Conservation (phyloP, 202 grass and related monocot genomes). For the Zoysia matrella region DNA sequence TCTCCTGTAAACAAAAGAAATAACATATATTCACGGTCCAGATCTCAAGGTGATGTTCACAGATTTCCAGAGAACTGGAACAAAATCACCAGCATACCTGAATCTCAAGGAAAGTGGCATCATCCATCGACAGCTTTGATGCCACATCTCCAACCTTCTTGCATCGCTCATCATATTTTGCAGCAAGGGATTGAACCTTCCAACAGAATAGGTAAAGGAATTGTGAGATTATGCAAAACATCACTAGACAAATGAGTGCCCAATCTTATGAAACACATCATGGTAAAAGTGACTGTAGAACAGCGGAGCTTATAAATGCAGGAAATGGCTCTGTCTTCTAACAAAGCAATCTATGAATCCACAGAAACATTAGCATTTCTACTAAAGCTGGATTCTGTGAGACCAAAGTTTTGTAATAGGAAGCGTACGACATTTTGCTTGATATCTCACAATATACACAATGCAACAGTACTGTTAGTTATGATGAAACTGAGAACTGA, state of each 20-base stretch:
- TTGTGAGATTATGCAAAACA: conserved; percentile 23
- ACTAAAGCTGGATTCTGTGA: not conserved
- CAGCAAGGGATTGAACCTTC: conserved; percentile 85
- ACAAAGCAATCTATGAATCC: conserved; percentile 28
- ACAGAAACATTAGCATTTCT: conserved; percentile 5
- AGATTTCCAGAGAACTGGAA: not conserved
- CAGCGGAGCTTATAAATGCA: too few relatives aligned
- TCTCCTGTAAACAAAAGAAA: conserved; percentile 66
- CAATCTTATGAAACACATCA: conserved; percentile 28
- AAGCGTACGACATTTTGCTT: not conserved
- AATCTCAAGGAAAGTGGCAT: conserved; percentile 95
- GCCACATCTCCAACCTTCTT: conserved; percentile 96
- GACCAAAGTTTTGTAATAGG: not conserved
- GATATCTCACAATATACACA: conserved; percentile 12
- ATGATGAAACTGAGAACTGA: conserved; percentile 8
- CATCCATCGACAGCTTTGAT: conserved; percentile 92
- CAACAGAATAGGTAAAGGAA: conserved; percentile 23
- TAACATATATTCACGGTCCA: conserved; percentile 24
- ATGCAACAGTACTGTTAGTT: not conserved
- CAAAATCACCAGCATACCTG: conserved; percentile 62
- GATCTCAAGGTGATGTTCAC: conserved; percentile 17
- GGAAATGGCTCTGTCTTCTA: too few relatives aligned
- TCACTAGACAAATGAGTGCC: not conserved
- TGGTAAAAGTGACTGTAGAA: not conserved
- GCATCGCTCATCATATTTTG: conserved; percentile 91